Conservation (phyloP, 805 yeast species). For the Spathaspora sp. region DNA sequence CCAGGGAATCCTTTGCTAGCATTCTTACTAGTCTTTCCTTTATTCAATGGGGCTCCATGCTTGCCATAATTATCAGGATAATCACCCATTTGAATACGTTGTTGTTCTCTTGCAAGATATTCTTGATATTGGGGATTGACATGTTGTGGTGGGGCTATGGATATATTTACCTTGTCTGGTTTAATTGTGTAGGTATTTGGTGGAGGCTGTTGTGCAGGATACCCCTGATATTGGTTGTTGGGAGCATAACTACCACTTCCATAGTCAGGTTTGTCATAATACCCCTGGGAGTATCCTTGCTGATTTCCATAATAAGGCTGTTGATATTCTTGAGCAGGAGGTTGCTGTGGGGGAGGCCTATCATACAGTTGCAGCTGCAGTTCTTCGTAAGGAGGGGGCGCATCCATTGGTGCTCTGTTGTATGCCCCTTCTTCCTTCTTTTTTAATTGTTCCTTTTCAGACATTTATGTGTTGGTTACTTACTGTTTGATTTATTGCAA, state of each 20-base stretch:
- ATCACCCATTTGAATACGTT: conserved; percentile 28
- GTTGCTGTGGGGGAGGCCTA: conserved; percentile 1
- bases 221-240: conserved; percentile 1
- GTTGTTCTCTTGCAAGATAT: conserved; percentile 27
- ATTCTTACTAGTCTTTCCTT: conserved; percentile 17
- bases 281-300: conserved; percentile 1
- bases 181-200: conserved; percentile 12
- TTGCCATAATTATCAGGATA: conserved; percentile 15
- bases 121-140: conserved; percentile 36
- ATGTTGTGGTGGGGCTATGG: conserved; percentile 32
- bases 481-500: background rate
- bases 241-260: conserved; percentile 1
- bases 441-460: conserved; percentile 7
- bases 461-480: background rate
- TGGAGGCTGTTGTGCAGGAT: background rate
- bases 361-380: background rate
- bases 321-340: conserved; percentile 1
- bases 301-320: conserved; percentile 1
- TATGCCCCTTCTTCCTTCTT: conserved; percentile 4
- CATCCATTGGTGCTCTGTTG: conserved; percentile 4
- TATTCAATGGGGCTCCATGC: conserved; percentile 26
- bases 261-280: background rate
- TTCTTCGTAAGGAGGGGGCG: conserved; percentile 8
- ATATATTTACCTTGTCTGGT: conserved; percentile 32
- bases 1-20: conserved; percentile 35